These are phyloP conservation scores for Trichosporon sp. DNA, from an alignment of 1,284 basidiomycete species.

Conservation along the genomic window DNA sequence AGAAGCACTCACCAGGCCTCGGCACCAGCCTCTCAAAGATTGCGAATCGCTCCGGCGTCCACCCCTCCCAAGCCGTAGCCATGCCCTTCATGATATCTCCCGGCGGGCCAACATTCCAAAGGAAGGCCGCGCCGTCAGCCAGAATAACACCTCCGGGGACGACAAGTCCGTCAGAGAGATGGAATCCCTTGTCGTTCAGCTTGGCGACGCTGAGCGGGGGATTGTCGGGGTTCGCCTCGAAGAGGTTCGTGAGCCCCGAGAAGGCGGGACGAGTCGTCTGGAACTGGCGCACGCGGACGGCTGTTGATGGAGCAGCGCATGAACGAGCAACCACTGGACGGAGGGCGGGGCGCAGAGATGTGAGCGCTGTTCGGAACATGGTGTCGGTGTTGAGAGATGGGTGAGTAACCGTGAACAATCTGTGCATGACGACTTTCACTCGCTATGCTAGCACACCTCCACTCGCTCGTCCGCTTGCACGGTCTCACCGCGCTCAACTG, in stretches of 20 bases:
- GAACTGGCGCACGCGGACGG: background rate
- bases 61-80: slow-evolving; percentile 51
- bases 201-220: slow-evolving; percentile 35
- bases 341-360: background rate
- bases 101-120: slow-evolving; percentile 77
- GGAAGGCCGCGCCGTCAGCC: slow-evolving; percentile 73
- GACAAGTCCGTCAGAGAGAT: slow-evolving; percentile 59
- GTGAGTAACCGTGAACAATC: background rate
- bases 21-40: slow-evolving; percentile 76
- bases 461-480: too few species aligned
- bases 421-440: too few species aligned
- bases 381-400: too few species aligned
- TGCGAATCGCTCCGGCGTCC: slow-evolving; percentile 67
- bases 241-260: slow-evolving; percentile 25
- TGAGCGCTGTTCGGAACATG: background rate
- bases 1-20: slow-evolving; percentile 78
- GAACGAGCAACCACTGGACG: background rate
- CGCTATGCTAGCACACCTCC: too few species aligned
- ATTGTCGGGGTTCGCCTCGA: slow-evolving; percentile 23
- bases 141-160: slow-evolving; percentile 74
- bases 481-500: too few species aligned
- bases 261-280: slow-evolving; percentile 2
- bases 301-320: background rate
- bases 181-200: slow-evolving; percentile 44
- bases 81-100: slow-evolving; percentile 46